Evolutionary conservation across 768 basidiomycete species (phyloP).

Genomic region (Suillus luteus): DNA sequence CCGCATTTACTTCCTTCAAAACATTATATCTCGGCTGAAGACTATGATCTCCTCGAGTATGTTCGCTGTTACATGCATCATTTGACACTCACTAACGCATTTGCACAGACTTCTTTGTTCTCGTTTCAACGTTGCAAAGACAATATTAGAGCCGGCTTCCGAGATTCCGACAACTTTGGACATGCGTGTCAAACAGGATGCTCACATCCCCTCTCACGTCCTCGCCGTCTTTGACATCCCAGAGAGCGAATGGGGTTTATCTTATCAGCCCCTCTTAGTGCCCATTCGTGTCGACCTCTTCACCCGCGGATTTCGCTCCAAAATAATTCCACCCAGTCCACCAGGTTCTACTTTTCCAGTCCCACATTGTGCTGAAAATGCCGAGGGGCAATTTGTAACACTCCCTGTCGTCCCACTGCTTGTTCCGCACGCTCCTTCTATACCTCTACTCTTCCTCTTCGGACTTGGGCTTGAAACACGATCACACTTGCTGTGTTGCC

Average conservation of each 20-base stretch:
- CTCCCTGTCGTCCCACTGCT: constrained; percentile 51
- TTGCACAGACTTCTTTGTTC: constrained; percentile 31
- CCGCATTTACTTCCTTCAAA: constrained; percentile 30
- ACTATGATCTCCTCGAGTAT: constrained; percentile 33
- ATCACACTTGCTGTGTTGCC: constrained; percentile 47
- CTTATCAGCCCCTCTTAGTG: constrained; percentile 45
- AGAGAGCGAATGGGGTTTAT: constrained; percentile 29
- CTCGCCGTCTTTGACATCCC: constrained; percentile 47
- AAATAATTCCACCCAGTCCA: constrained; percentile 36
- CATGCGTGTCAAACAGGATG: constrained; percentile 47
- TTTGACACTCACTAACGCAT: constrained; percentile 13
- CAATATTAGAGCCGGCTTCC: constrained; percentile 24
- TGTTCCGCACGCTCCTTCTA: constrained; percentile 55
- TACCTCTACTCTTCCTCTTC: constrained; percentile 61
- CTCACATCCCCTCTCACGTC: constrained; percentile 57
- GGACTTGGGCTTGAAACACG: constrained; percentile 55
- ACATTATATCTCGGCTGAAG: constrained; percentile 18
- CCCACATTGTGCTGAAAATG: constrained; percentile 25
- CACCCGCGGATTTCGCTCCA: constrained; percentile 38
- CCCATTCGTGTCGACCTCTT: constrained; percentile 56
- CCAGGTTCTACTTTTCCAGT: constrained; percentile 38
- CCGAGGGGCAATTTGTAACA: constrained; percentile 39
- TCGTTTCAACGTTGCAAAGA: constrained; percentile 37
- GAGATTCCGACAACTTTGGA: constrained; percentile 46
- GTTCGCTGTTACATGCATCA: constrained; percentile 1